Base-by-base conservation (phyloP, 1,284 basidiomycete genomes). In the Takashimella tepidaria region DNA sequence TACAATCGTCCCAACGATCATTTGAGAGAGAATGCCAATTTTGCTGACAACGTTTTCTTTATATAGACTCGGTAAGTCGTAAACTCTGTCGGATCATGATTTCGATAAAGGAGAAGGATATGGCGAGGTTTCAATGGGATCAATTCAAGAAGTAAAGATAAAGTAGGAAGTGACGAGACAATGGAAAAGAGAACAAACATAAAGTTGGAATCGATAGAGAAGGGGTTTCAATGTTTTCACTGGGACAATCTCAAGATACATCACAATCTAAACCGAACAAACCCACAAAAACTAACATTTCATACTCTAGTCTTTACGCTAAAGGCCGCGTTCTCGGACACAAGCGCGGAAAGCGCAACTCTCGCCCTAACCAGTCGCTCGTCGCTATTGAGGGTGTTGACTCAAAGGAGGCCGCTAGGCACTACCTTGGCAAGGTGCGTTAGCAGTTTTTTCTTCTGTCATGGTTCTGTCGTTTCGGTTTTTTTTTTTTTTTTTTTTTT, bases 291-390 rank as follows among this genome's bases (percentile, higher is more conserved):
- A 37, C 31, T 37, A 37, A 37, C 31, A n/a, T n/a, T n/a, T 8
- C 31, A 8, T 37, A 37, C 31, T 16, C 46, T 47, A 23, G 46
- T 48, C 84, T 97, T 74, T 98, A 98, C 85, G 80, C 80, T 79
- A 97, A 97, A 84, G 96, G 91, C 79, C 91, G 95, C 74, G 86
- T 98, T 75, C 83, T 97, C 75, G 91, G 92, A 68, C 90, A 96
- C 89, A 95, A 98, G 83, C 90, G 96, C 68, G 92, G 89, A 69
- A 98, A 98, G 83, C 87, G 91, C 77, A 97, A 96, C 83, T 83
- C 88, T 62, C 83, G 86, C 75, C 92, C 92, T 74, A 95, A 95
- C 83, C 96, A 92, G 64, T 90, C 92, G 56, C 85, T 98, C 70
- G 79, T 98, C 74, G 90, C 95, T 80, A 92, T 98, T 75, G 95